A percentile compares a stretch with the other conserved stretches of the same genome.
phyloP scores from a whole-genome alignment of 2,329 filamentous ascomycete genomes.

The Rhinocladiella similis region DNA sequence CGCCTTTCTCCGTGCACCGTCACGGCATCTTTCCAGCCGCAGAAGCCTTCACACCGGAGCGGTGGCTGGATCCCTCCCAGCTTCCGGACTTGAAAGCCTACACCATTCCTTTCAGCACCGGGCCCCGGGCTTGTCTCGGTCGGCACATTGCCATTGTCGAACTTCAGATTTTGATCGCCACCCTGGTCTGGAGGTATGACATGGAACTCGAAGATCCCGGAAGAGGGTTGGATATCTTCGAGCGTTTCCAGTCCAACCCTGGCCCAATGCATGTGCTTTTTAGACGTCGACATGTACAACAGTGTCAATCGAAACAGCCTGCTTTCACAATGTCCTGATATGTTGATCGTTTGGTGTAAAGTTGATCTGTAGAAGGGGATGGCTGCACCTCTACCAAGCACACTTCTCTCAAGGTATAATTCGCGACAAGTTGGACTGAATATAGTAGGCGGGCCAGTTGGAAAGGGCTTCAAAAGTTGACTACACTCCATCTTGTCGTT shows the following conservation, averaged over 20 bases:
- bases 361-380: too few species aligned
- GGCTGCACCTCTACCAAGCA: too few species aligned
- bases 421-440: too few species aligned
- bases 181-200: background rate
- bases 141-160: background rate
- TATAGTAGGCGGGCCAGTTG: too few species aligned
- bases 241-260: background rate
- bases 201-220: background rate
- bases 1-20: background rate
- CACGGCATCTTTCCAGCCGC: background rate
- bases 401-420: too few species aligned
- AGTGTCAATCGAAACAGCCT: too few species aligned
- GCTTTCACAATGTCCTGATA: too few species aligned
- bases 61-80: slow-evolving; percentile 1
- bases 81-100: background rate
- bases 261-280: background rate
- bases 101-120: background rate
- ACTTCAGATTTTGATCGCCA: slow-evolving; percentile 1
- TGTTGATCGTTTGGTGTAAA: too few species aligned
- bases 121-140: background rate
- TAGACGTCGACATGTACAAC: too few species aligned
- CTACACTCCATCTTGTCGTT: too few species aligned
- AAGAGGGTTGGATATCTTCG: background rate
- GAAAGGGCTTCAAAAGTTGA: too few species aligned
- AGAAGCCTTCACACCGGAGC: background rate